phyloP scores from a whole-genome alignment of 2,329 filamentous ascomycete genomes.

The Claviceps citrina region DNA sequence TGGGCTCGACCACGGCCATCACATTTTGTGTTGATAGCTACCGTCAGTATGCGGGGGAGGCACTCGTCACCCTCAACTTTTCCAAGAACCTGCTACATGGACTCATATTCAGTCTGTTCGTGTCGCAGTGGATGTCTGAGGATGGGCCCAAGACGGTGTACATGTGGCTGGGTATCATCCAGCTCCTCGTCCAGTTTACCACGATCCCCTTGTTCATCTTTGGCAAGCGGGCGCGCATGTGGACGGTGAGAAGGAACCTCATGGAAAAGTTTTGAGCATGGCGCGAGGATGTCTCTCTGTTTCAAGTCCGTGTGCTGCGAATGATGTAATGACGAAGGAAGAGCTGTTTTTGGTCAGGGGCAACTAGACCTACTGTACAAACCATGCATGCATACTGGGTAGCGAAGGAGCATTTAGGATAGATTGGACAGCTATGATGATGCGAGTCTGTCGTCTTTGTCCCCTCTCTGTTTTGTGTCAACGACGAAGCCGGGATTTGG shows the following conservation, averaged over 20 bases:
- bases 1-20: slow-evolving; percentile 81
- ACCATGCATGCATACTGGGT: neutral
- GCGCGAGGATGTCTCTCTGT: too few relatives aligned
- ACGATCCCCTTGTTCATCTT: slow-evolving; percentile 90
- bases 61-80: slow-evolving; percentile 86
- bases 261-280: slow-evolving; percentile 56
- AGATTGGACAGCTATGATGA: neutral
- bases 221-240: slow-evolving; percentile 83
- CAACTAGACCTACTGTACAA: too few relatives aligned
- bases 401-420: neutral
- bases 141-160: slow-evolving; percentile 69
- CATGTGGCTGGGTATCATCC: slow-evolving; percentile 71
- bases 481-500: too few relatives aligned
- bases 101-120: slow-evolving; percentile 75
- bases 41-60: slow-evolving; percentile 82
- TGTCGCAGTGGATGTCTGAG: slow-evolving; percentile 63
- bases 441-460: too few relatives aligned
- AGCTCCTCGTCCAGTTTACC: slow-evolving; percentile 56
- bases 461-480: too few relatives aligned
- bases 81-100: slow-evolving; percentile 90
- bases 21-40: slow-evolving; percentile 93
- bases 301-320: too few relatives aligned
- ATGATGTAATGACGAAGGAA: too few relatives aligned
- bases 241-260: slow-evolving; percentile 73
- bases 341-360: too few relatives aligned